Base-by-base conservation (phyloP, 371 early-diverging fungal species). In the Blakeslea trispora region DNA sequence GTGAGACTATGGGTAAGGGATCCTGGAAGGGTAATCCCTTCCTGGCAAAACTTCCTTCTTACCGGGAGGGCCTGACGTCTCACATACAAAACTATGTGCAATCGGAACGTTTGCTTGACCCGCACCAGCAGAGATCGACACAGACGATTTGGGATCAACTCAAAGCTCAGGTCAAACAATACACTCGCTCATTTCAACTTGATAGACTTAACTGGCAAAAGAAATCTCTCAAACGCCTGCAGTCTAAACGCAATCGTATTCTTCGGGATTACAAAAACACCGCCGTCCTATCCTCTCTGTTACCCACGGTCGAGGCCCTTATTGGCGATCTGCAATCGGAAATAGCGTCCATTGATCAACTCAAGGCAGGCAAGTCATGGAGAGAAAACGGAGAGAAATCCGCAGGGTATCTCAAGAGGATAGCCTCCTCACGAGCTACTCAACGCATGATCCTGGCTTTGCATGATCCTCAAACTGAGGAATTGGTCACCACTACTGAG, bases 331-430 rank as follows among this genome's bases (percentile, higher is more conserved):
- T 37, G 1, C 37, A 37, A 37, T 2, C 3, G 14, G 37, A 37
- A 14, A 37, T 37, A 14, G 37, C 42, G 22, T 14, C 43, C 37
- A 45, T 42, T 41, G 39, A 40, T 39, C 10, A 18, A 22, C 22
- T 56, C 1, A 32, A 45, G 17, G 28, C 56, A 41, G 49, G 49
- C 5, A 39, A 41, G 28, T 13, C 21, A 5, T 52, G 52, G 52
- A 5, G 22, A 15, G 52, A 52, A 28, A 21, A 39, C 6, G 43
- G 52, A n/a, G 52, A 52, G 18, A 52, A n/a, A 39, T 52, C 42
- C 14, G 31, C 52, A 22, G 52, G 52, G 3, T 28, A 41, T 22
- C 24, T 45, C 1, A 45, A 45, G 21, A 5, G 46, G 11, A 1
- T 21, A 39, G 46, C 34, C 22, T 15, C 49, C 39, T 51, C 19